Percentiles rank a stretch among this genome's conserved stretches.
Evolutionary conservation across 1,284 basidiomycete species (phyloP).

Genomic region (Trichosporon sp.): DNA sequence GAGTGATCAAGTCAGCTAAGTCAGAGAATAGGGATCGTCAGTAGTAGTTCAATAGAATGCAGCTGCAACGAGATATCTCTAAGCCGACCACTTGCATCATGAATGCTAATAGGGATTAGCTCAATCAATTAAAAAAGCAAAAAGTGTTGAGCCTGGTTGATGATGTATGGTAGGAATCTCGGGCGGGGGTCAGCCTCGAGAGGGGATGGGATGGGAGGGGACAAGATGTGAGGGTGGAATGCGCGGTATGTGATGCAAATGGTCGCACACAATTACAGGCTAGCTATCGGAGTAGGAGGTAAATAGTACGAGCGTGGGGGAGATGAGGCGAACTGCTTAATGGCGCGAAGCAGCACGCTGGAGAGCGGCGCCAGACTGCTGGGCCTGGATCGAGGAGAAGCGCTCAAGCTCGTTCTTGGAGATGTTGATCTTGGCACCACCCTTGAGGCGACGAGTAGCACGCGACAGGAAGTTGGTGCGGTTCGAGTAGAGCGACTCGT

Average conservation of each 20-base stretch:
- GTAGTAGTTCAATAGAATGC: not conserved
- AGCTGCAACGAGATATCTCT: slow-evolving; percentile 8
- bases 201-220: not conserved
- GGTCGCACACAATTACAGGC: slow-evolving; percentile 26
- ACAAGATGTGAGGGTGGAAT: slow-evolving; percentile 6
- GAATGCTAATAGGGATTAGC: slow-evolving; percentile 23
- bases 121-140: slow-evolving; percentile 17
- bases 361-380: slow-evolving; percentile 50
- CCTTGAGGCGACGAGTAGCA: slow-evolving; percentile 43
- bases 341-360: slow-evolving; percentile 35
- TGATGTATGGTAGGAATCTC: slow-evolving; percentile 14
- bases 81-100: slow-evolving; percentile 27
- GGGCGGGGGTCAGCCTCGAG: not conserved
- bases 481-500: slow-evolving; percentile 79
- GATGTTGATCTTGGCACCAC: slow-evolving; percentile 49
- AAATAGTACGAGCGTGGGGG: slow-evolving; percentile 10
- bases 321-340: slow-evolving; percentile 13
- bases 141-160: slow-evolving; percentile 16
- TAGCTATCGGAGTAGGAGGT: slow-evolving; percentile 14
- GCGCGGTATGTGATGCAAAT: slow-evolving; percentile 21
- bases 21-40: not conserved
- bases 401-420: slow-evolving; percentile 52
- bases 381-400: slow-evolving; percentile 51
- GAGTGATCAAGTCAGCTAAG: no score
- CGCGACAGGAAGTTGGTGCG: slow-evolving; percentile 47